Conservation (phyloP, 345 rosid genomes). For the Streptanthus diversifolius region DNA sequence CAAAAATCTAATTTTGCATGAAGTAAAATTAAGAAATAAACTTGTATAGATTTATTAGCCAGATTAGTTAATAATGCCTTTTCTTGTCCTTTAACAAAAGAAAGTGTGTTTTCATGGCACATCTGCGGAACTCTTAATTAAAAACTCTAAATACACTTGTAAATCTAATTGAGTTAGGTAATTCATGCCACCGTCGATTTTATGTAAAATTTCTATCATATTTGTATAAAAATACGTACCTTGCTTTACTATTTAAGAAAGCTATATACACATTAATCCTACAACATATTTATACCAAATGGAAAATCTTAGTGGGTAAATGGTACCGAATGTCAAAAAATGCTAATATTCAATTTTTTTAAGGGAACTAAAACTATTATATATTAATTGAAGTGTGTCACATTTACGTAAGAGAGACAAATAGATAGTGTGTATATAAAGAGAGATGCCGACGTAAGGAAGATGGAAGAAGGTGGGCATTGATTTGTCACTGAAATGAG, state of each 20-base stretch:
- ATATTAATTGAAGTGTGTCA: neutral
- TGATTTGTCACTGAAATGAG: conserved; percentile 30
- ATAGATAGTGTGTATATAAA: conserved; percentile 8
- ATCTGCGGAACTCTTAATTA: neutral
- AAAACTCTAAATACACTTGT: neutral
- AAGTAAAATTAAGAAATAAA: conserved; percentile 28
- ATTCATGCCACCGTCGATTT: neutral
- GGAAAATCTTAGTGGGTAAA: neutral
- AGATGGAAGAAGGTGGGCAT: conserved; percentile 17
- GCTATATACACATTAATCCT: neutral
- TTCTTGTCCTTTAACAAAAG: neutral
- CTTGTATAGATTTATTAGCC: conserved; percentile 15
- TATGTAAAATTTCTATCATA: neutral
- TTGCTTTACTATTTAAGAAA: neutral
- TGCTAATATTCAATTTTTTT: neutral
- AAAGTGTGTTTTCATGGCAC: neutral
- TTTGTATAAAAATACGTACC: neutral
- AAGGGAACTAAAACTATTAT: neutral
- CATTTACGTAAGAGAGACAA: conserved; percentile 15
- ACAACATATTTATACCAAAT: neutral
- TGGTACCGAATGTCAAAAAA: neutral
- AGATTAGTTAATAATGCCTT: neutral
- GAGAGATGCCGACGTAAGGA: conserved; percentile 27
- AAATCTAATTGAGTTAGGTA: neutral
- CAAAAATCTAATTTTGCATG: conserved; percentile 13